Percentiles rank a stretch among this genome's conserved stretches.
Evolutionary conservation across 129 eudicot species (phyloP).

Genomic region (Flaveria brownii): DNA sequence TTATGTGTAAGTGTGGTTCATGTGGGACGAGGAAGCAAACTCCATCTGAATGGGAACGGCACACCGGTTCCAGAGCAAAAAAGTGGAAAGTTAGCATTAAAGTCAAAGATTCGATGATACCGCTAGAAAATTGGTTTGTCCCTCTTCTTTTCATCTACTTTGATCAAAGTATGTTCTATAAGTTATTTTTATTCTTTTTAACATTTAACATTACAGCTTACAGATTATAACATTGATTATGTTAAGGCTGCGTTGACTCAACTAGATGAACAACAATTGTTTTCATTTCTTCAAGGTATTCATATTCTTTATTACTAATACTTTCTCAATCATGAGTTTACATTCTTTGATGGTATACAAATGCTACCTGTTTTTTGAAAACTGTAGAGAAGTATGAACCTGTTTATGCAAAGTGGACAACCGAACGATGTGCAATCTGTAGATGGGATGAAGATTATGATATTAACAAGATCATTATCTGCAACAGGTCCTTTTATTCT

Average conservation of each 20-base stretch:
- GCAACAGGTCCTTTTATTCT: conserved; percentile 64
- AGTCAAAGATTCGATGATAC: conserved; percentile 63
- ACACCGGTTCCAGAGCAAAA: conserved; percentile 93
- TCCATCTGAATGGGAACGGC: conserved; percentile 91
- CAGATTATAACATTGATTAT: conserved; percentile 42
- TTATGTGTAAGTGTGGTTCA: conserved; percentile 82
- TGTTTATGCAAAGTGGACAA: conserved; percentile 84
- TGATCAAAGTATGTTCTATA: background rate
- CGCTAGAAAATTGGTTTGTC: conserved; percentile 81
- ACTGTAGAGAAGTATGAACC: conserved; percentile 72
- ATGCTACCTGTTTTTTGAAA: background rate
- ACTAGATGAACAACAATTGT: conserved; percentile 59
- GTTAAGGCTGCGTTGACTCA: conserved; percentile 34
- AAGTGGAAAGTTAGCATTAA: conserved; percentile 92
- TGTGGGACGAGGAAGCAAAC: conserved; percentile 77
- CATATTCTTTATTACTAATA: conserved; percentile 13
- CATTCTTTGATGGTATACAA: background rate
- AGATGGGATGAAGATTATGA: conserved; percentile 99
- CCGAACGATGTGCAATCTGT: conserved; percentile 95
- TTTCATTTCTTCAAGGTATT: conserved; percentile 64
- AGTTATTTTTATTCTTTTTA: conserved; percentile 14
- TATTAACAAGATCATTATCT: conserved; percentile 84
- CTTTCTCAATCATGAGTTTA: background rate
- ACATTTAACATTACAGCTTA: conserved; percentile 53
- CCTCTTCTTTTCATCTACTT: background rate